A percentile compares a stretch with the other conserved stretches of the same genome.
These are phyloP conservation scores for Berberis thunbergii DNA, from an alignment of 164 flowering plant species.

Conservation along the genomic window DNA sequence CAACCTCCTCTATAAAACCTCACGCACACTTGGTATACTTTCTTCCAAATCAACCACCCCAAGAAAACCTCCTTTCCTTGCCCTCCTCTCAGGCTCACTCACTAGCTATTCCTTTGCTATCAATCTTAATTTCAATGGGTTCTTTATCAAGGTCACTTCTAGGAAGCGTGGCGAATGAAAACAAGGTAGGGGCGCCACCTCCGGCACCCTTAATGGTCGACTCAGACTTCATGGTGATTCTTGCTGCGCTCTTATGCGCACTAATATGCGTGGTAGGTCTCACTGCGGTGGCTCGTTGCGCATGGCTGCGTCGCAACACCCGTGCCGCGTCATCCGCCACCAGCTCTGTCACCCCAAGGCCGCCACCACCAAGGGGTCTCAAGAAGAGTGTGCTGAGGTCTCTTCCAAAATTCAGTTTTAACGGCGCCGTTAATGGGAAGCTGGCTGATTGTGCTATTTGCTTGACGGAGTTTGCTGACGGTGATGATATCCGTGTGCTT, in stretches of 20 bases:
- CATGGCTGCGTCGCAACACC: slow-evolving; percentile 56
- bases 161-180: background rate
- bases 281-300: slow-evolving; percentile 81
- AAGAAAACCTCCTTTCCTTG: no score
- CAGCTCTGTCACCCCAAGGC: slow-evolving; percentile 3
- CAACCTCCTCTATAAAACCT: no score
- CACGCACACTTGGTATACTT: no score
- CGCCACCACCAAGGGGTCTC: slow-evolving; percentile 66
- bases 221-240: slow-evolving; percentile 81
- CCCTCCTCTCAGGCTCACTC: no score
- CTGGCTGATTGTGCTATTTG: slow-evolving; percentile 77
- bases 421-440: slow-evolving; percentile 20
- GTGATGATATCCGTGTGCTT: slow-evolving; percentile 66
- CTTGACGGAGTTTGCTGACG: slow-evolving; percentile 58
- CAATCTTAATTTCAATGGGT: no score
- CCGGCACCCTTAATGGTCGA: slow-evolving; percentile 23
- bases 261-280: slow-evolving; percentile 83
- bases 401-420: slow-evolving; percentile 47
- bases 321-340: background rate
- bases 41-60: no score
- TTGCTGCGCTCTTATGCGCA: slow-evolving; percentile 87
- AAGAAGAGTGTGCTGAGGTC: slow-evolving; percentile 70
- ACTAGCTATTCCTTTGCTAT: no score
- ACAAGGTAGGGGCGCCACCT: slow-evolving; percentile 14
- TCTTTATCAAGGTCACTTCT: no score